These are phyloP conservation scores for Tympanopsis confertula DNA, from an alignment of 2,329 filamentous ascomycete species.

Conservation along the genomic window DNA sequence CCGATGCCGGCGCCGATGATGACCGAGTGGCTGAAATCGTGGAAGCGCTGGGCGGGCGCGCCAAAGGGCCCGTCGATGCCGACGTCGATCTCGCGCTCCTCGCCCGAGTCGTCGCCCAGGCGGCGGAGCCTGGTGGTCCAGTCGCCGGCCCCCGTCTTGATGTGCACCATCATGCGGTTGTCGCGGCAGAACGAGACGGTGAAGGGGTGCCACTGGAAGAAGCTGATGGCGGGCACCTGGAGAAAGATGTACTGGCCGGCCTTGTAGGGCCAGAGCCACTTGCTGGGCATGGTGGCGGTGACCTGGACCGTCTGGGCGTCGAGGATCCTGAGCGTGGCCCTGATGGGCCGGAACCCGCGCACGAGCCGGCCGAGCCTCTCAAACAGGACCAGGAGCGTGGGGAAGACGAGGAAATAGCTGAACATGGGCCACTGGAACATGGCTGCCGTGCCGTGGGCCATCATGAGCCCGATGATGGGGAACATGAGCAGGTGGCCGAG, in stretches of 20 bases:
- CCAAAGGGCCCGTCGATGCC: slow-evolving; percentile 46
- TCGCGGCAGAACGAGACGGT: slow-evolving; percentile 42
- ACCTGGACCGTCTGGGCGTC: slow-evolving; percentile 40
- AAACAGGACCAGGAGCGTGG: slow-evolving; percentile 33
- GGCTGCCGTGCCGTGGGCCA: slow-evolving; percentile 37
- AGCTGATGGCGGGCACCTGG: slow-evolving; percentile 37
- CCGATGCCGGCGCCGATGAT: slow-evolving; percentile 45
- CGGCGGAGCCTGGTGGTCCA: slow-evolving; percentile 36
- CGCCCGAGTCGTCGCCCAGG: slow-evolving; percentile 20
- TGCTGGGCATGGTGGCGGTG: slow-evolving; percentile 31
- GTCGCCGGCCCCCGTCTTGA: slow-evolving; percentile 45
- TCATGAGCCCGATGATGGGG: slow-evolving; percentile 41
- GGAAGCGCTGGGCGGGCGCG: slow-evolving; percentile 44
- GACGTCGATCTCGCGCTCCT: slow-evolving; percentile 27
- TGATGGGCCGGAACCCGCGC: slow-evolving; percentile 33
- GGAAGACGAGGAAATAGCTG: slow-evolving; percentile 42
- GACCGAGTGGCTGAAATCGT: slow-evolving; percentile 42
- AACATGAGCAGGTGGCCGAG: slow-evolving; percentile 45
- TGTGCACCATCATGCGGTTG: slow-evolving; percentile 39
- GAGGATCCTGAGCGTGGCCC: slow-evolving; percentile 32
- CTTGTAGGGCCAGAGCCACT: slow-evolving; percentile 36
- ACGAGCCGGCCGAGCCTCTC: slow-evolving; percentile 33
- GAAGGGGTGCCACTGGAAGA: slow-evolving; percentile 48
- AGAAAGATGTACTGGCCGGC: slow-evolving; percentile 47
- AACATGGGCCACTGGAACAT: slow-evolving; percentile 43